Base-by-base conservation (phyloP, 2,329 filamentous ascomycete species). In the Colletotrichum neosansevieriae region DNA sequence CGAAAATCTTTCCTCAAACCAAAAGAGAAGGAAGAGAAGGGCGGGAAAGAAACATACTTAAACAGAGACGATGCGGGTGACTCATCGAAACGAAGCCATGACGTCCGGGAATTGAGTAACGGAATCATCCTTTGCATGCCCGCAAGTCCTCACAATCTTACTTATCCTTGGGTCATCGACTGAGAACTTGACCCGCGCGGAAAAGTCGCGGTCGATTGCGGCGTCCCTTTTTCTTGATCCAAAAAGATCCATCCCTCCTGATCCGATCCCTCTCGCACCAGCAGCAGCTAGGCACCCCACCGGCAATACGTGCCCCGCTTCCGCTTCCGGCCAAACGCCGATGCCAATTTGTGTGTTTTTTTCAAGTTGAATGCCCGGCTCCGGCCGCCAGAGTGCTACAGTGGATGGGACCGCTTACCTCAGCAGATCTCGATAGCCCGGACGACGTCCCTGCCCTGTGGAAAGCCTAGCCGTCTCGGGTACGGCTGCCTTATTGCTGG, bases 61-160 rank as follows among this genome's bases (percentile, higher is more conserved):
- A 38, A 21, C 4, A 17, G 15, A 29, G 29, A 29, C 29, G 7
- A 29, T 29, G 29, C 29, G 7, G 2, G 6, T 29, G 6, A 29
- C 29, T 29, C 29, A 29, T 29, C 7, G 6, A 29, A 29, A 29
- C 29, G 29, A 11, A 54, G 17, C 34, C 29, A 29, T 54, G 50
- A 54, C 32, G 50, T 19, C 29, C 50, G 32, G 32, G 50, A 54
- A 54, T 38, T 54, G 2, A 54, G 17, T 54, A 54, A 54, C 50
- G 50, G 32, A 54, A 54, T 38, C 49, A 53, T 3, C 3, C 1
- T n/a, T 53, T 9, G 29, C 29, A 29, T 7, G 7, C 29, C 29
- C 29, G 29, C 29, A 29, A 29, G 29, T 9, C 29, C 29, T 29
- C 29, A 29, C 29, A 29, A 2, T 9, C 6, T 29, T 24, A 24